Evolutionary conservation across 306 rosid genomes (phyloP), one percentile per base, ranked within the genome.

Genomic region (Trichosanthes truncata): DNA sequence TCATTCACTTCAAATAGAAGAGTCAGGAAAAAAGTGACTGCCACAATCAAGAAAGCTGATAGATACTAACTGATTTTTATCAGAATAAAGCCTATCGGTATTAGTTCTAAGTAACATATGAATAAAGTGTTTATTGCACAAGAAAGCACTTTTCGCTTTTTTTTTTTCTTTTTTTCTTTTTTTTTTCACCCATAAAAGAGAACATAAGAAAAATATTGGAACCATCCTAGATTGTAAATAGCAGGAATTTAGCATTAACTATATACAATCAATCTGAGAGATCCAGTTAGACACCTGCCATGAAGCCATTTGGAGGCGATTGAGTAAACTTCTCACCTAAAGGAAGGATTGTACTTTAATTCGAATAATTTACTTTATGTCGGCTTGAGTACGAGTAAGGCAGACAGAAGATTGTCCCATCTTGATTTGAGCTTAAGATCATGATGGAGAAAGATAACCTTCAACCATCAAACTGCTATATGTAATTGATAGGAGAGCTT

Each of bases 241-340:
- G 77, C 41, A 72, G 59, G 25, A 45, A 72, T 26, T 11, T 72
- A 72, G 77, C 11, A 21, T 26, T 12, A 8, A 17, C 9, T 20
- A 18, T 36, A 33, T 68, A 46, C 18, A 46, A 25, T 72, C 59
- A 45, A 25, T 72, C 61, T 48, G 25, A 68, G 60, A 25, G 49
- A 73, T 25, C 60, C 26, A 73, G 38, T 26, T 46, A 25, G 20
- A 46, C 21, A 73, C 38, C 38, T 45, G 43, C 43, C 35, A 73
- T 48, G 36, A 29, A 49, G 12, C 60, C 78, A 68, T 23, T 25
- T 43, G 35, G 55, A 29, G n/a, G 60, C 49, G 43, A 73, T 76
- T 56, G 80, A 55, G 52, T 38, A 76, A 76, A 76, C 68, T 59
- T 76, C 35, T 76, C 4, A 56, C 80, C 79, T 45, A 41, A 53